phyloP scores from a whole-genome alignment of 805 yeast species.

The Nakazawaea ambrosiae region DNA sequence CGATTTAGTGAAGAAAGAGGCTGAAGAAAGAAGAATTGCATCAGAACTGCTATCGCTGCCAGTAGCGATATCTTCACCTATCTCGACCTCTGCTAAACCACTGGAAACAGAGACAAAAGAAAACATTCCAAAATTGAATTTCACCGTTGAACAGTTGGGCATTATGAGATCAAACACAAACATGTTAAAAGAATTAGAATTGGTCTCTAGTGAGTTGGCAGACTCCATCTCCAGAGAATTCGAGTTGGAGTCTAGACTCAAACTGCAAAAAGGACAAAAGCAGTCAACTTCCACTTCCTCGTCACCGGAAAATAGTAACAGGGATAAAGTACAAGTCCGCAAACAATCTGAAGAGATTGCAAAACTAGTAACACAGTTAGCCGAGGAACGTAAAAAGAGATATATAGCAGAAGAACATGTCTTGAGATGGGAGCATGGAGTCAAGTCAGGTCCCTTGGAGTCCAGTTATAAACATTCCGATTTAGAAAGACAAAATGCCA shows the following conservation, averaged over 20 bases:
- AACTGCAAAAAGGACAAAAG: not conserved
- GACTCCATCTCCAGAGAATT: slow-evolving; percentile 66
- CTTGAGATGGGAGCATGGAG: slow-evolving; percentile 45
- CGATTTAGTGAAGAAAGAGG: not conserved
- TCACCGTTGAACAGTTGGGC: slow-evolving; percentile 56
- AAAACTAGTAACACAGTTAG: slow-evolving; percentile 48
- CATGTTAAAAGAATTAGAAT: slow-evolving; percentile 54
- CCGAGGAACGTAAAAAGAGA: slow-evolving; percentile 58
- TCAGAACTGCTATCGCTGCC: too few species aligned
- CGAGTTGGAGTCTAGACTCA: slow-evolving; percentile 41
- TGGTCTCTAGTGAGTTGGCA: slow-evolving; percentile 68
- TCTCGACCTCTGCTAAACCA: not conserved
- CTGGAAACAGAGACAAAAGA: not conserved
- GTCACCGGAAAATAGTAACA: not conserved
- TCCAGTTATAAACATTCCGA: slow-evolving; percentile 50
- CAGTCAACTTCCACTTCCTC: not conserved
- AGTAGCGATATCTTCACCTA: too few species aligned
- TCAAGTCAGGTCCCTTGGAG: slow-evolving; percentile 46
- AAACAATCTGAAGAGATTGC: slow-evolving; percentile 37
- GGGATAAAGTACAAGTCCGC: slow-evolving; percentile 23
- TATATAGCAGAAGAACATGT: slow-evolving; percentile 69
- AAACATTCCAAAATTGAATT: slow-evolving; percentile 14
- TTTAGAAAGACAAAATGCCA: slow-evolving; percentile 37
- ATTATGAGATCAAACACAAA: slow-evolving; percentile 53
- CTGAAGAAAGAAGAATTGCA: not conserved